phyloP scores from a whole-genome alignment of 2,329 filamentous ascomycete genomes.

The Epichloe amarillans region DNA sequence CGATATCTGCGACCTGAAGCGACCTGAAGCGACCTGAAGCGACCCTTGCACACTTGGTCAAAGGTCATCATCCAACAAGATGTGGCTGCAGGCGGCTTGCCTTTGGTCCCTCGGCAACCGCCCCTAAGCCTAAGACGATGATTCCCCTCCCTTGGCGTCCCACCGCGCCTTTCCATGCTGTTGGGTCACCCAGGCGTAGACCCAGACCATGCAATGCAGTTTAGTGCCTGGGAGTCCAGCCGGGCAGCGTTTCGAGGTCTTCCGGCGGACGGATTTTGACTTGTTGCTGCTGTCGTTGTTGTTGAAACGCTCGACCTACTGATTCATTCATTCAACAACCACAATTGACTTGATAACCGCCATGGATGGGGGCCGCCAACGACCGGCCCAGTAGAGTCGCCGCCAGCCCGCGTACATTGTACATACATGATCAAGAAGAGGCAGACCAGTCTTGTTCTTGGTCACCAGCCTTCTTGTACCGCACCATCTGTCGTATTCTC shows the following conservation, averaged over 20 bases:
- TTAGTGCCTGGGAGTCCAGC: neutral
- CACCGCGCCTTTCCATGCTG: neutral
- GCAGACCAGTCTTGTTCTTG: too few species aligned
- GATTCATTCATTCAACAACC: neutral
- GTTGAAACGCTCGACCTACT: neutral
- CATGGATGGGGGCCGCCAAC: neutral
- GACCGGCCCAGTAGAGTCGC: too few species aligned
- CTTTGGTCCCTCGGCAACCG: too few species aligned
- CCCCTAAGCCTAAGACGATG: too few species aligned
- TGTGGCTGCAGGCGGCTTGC: neutral
- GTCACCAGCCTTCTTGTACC: too few species aligned
- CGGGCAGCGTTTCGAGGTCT: neutral
- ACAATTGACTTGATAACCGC: neutral
- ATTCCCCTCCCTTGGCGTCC: neutral
- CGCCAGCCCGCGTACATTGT: too few species aligned
- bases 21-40: neutral
- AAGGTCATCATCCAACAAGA: neutral
- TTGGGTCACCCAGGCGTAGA: neutral
- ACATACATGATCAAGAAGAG: too few species aligned
- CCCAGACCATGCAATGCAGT: too few species aligned
- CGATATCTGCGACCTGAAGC: too few species aligned
- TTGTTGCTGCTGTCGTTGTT: neutral
- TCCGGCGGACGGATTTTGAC: neutral
- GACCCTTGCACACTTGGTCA: neutral
- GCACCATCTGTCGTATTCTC: neutral